Evolutionary conservation across 176 grass and related monocot species (phyloP).

Genomic region (Poa annua): DNA sequence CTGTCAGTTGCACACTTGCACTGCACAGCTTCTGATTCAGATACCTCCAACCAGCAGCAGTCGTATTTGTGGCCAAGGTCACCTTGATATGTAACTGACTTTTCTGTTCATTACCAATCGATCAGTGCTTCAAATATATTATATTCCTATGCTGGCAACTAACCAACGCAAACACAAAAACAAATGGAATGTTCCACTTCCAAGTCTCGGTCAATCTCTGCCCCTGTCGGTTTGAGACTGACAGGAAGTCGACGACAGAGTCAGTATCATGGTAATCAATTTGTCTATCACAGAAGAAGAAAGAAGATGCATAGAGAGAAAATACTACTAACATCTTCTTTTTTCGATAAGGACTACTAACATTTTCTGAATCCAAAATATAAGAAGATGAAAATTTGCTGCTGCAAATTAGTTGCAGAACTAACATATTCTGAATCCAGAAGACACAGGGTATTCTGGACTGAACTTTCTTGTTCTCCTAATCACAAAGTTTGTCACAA

Average conservation of each 20-base stretch:
- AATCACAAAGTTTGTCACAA: not conserved
- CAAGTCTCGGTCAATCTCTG: slow-evolving; percentile 13
- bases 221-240: slow-evolving; percentile 2
- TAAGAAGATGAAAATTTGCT: not conserved
- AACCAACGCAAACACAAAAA: not conserved
- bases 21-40: not conserved
- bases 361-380: not conserved
- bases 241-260: not conserved
- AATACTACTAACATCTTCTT: too few species aligned
- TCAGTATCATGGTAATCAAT: not conserved
- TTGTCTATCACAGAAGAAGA: not conserved
- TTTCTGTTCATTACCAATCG: not conserved
- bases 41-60: not conserved
- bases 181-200: not conserved
- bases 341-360: too few species aligned
- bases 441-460: not conserved
- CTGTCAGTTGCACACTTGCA: not conserved
- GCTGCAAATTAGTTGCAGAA: not conserved
- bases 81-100: not conserved
- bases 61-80: not conserved
- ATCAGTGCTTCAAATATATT: not conserved
- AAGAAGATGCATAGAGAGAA: not conserved
- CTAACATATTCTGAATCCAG: not conserved
- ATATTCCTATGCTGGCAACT: not conserved
- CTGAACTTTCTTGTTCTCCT: not conserved